Percentiles rank a stretch among this genome's conserved stretches.
Conservation (phyloP, 2,329 filamentous ascomycete species). For the Lecanosticta acicola region DNA sequence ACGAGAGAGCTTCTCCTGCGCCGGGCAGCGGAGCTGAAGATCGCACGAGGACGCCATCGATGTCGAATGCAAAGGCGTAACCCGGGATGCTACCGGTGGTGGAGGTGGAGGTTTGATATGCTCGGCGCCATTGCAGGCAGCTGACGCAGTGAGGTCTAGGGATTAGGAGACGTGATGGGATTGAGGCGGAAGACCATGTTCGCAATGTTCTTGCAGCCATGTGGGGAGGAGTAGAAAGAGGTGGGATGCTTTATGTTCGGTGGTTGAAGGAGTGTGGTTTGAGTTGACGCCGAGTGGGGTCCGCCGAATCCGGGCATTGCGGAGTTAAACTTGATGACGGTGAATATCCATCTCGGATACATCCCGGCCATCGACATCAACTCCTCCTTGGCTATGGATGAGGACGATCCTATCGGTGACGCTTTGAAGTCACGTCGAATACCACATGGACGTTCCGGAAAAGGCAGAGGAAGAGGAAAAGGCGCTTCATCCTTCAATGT, state of each 20-base stretch:
- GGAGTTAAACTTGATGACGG: not conserved
- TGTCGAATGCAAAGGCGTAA: conserved; percentile 36
- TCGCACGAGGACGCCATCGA: conserved; percentile 92
- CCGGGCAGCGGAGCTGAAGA: conserved; percentile 72
- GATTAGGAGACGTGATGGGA: not conserved
- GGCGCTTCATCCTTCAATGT: conserved; percentile 7
- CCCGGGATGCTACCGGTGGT: conserved; percentile 2
- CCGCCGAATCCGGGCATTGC: not conserved
- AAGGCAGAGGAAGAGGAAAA: conserved; percentile 1
- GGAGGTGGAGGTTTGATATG: not conserved
- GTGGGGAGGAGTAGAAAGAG: not conserved
- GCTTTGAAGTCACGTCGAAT: conserved; percentile 4
- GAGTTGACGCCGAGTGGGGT: not conserved
- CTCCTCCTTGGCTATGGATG: too few relatives aligned
- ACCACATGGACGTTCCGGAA: conserved; percentile 1
- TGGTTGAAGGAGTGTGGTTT: not conserved
- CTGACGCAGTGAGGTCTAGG: too few relatives aligned
- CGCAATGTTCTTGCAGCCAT: not conserved
- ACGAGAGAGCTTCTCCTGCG: conserved; percentile 65
- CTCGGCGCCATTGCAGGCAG: conserved; percentile 3
- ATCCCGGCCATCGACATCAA: not conserved
- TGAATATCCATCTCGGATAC: not conserved
- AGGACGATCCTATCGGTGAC: conserved; percentile 1
- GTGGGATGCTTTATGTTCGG: not conserved
- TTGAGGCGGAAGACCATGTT: not conserved